phyloP scores from a whole-genome alignment of 2,329 filamentous ascomycete genomes.

The Aspergillus sp. region DNA sequence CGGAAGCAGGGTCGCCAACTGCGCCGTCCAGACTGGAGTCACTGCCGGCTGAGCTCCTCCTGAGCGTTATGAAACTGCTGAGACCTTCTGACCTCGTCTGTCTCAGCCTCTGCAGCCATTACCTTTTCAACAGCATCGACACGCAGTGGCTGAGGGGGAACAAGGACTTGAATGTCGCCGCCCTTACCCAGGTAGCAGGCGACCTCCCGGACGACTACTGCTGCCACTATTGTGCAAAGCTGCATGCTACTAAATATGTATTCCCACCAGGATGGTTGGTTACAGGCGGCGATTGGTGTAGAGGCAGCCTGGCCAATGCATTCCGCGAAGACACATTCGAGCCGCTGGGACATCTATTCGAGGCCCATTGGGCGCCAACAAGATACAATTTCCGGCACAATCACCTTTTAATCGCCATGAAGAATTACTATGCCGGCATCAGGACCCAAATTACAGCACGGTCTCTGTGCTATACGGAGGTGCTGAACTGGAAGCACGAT shows the following conservation, averaged over 20 bases:
- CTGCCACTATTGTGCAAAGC: neutral
- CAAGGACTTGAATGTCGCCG: too few species aligned
- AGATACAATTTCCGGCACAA: neutral
- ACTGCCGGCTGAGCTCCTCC: too few species aligned
- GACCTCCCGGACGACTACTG: neutral
- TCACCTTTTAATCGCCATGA: neutral
- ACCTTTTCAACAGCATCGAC: too few species aligned
- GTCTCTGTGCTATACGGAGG: neutral
- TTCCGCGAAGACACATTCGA: neutral
- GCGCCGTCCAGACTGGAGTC: too few species aligned
- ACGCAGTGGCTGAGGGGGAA: too few species aligned
- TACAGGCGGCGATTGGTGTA: too few species aligned
- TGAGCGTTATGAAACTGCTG: too few species aligned
- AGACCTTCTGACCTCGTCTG: too few species aligned
- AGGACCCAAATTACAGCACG: neutral
- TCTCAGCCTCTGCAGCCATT: too few species aligned
- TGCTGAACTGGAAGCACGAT: too few species aligned
- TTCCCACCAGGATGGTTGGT: neutral
- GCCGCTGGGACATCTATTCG: neutral
- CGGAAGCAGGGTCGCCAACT: too few species aligned
- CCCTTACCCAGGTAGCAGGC: too few species aligned
- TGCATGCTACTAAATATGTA: neutral
- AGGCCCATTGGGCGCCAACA: neutral
- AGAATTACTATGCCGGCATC: neutral
- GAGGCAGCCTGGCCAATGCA: neutral